phyloP scores from a whole-genome alignment of 257 asterid genomes.

The Oldenlandia corymbosa region DNA sequence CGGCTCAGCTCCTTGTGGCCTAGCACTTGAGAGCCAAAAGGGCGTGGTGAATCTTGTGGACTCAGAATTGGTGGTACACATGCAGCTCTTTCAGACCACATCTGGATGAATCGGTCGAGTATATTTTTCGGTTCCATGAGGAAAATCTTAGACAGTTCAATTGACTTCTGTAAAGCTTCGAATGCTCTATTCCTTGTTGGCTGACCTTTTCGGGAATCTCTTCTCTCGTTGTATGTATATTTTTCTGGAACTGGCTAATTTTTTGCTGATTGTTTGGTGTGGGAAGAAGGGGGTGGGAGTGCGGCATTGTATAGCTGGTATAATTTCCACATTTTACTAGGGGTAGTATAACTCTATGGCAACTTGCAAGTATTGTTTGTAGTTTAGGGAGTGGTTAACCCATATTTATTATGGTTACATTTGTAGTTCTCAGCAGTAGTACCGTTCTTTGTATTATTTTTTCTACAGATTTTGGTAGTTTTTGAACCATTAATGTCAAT shows the following conservation, averaged over 20 bases:
- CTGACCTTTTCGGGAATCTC: too few relatives aligned
- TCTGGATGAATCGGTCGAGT: too few relatives aligned
- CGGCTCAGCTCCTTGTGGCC: slow-evolving; percentile 70
- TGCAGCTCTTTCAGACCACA: too few relatives aligned
- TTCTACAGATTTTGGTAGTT: neutral
- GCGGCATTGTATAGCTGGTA: neutral
- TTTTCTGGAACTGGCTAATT: neutral
- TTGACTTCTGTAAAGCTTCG: too few relatives aligned
- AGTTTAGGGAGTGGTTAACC: neutral
- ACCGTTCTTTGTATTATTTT: neutral
- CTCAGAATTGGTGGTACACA: neutral
- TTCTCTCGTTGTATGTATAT: too few relatives aligned
- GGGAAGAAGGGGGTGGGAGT: neutral
- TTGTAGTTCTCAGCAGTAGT: neutral
- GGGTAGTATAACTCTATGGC: neutral
- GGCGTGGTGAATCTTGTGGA: slow-evolving; percentile 1
- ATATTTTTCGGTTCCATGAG: too few relatives aligned
- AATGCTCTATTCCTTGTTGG: too few relatives aligned
- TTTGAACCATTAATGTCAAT: too few relatives aligned
- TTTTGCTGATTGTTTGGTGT: neutral
- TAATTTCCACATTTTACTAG: neutral
- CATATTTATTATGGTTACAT: too few relatives aligned
- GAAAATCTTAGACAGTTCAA: too few relatives aligned
- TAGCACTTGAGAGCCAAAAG: slow-evolving; percentile 17
- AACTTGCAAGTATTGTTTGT: neutral